Evolutionary conservation across 2,329 filamentous ascomycete genomes (phyloP).

Genomic region (Pseudovirgaria hyperparasitica): DNA sequence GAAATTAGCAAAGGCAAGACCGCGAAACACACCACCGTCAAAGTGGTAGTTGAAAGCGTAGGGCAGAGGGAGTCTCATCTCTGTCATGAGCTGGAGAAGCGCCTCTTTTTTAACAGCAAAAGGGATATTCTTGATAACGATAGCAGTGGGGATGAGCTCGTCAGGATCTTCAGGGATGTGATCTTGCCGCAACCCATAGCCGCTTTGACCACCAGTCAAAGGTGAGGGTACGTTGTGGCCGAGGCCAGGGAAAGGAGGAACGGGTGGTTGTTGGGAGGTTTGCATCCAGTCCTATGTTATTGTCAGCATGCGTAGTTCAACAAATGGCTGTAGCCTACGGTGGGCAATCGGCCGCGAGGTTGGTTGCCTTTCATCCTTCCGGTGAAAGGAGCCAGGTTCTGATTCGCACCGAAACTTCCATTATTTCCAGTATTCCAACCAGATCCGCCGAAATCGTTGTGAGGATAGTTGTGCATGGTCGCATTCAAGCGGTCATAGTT

Average conservation of each 20-base stretch:
- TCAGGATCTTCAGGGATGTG: slow-evolving; percentile 41
- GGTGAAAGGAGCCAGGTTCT: too few relatives aligned
- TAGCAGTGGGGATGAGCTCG: slow-evolving; percentile 91
- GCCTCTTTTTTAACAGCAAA: slow-evolving; percentile 98
- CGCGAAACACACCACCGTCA: slow-evolving; percentile 92
- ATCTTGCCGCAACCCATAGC: slow-evolving; percentile 21
- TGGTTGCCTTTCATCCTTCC: too few relatives aligned
- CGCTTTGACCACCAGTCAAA: slow-evolving; percentile 5
- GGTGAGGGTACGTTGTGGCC: too few relatives aligned
- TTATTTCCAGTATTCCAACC: too few relatives aligned
- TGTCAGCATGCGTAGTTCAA: too few relatives aligned
- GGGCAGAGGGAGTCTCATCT: slow-evolving; percentile 82
- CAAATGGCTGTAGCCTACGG: too few relatives aligned
- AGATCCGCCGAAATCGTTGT: slow-evolving; percentile 56
- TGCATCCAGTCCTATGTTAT: too few relatives aligned
- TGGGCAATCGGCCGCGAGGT: too few relatives aligned
- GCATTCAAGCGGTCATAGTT: slow-evolving; percentile 47
- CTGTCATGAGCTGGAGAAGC: slow-evolving; percentile 83
- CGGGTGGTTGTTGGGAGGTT: too few relatives aligned
- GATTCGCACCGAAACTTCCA: too few relatives aligned
- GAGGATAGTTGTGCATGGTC: slow-evolving; percentile 47
- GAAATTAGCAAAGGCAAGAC: slow-evolving; percentile 95
- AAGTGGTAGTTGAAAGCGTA: slow-evolving; percentile 99
- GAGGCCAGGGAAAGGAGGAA: slow-evolving; percentile 1
- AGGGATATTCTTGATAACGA: slow-evolving; percentile 99